These are phyloP conservation scores for Termitomyces sp. DNA, from an alignment of 768 basidiomycete species.

Conservation along the genomic window DNA sequence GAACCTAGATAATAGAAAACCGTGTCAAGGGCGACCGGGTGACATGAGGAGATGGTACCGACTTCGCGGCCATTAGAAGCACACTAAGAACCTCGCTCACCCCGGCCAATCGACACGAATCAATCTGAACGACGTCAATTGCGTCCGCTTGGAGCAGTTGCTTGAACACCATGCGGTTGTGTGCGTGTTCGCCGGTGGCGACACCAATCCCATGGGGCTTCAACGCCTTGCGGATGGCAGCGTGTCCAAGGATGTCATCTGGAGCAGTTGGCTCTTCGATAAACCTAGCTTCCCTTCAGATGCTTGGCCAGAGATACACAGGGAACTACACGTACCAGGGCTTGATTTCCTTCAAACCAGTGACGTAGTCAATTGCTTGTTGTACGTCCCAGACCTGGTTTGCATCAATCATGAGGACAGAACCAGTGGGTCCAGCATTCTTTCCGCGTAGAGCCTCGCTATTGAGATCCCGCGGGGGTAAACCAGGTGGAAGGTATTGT, in stretches of 20 bases:
- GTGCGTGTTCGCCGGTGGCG: conserved; percentile 92
- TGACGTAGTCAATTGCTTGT: conserved; percentile 90
- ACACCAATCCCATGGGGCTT: conserved; percentile 83
- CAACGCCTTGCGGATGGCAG: conserved; percentile 72
- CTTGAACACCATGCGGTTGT: conserved; percentile 95
- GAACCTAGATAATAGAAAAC: conserved; percentile 41
- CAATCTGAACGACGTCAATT: conserved; percentile 94
- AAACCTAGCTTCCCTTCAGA: conserved; percentile 48
- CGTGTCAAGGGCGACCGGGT: neutral
- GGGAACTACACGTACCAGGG: conserved; percentile 61
- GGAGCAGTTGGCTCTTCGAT: conserved; percentile 94
- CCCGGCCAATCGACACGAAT: conserved; percentile 90
- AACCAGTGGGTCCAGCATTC: conserved; percentile 92
- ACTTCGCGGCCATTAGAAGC: conserved; percentile 88
- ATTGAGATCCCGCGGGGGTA: conserved; percentile 55
- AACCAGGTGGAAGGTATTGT: conserved; percentile 64
- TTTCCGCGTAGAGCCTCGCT: conserved; percentile 71
- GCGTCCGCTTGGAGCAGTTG: conserved; percentile 88
- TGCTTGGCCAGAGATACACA: neutral
- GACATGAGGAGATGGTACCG: neutral
- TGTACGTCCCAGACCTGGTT: conserved; percentile 97
- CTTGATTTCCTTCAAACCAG: conserved; percentile 70
- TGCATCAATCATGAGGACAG: conserved; percentile 95
- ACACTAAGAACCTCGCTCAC: conserved; percentile 93
- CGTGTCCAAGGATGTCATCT: conserved; percentile 86